Conservation (phyloP, 2,329 filamentous ascomycete genomes). For the Aspergillus hiratsukae region DNA sequence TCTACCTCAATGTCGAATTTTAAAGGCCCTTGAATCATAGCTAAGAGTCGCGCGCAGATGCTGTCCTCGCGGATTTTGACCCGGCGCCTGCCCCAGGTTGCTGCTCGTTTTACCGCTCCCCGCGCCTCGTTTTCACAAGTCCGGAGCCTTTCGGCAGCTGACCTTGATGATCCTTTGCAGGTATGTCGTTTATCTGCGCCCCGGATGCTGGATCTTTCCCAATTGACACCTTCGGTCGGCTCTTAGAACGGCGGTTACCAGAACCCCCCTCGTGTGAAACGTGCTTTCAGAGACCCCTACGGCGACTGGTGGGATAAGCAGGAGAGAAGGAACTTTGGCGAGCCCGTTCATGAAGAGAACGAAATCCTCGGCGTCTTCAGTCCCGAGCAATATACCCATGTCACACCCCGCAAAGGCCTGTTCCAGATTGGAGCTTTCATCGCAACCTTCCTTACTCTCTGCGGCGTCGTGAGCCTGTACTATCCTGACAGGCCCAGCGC, state of each 20-base stretch:
- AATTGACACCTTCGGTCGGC: slow-evolving; percentile 17
- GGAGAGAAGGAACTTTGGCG: slow-evolving; percentile 93
- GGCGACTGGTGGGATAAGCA: slow-evolving; percentile 97
- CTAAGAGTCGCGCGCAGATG: slow-evolving; percentile 34
- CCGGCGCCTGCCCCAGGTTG: slow-evolving; percentile 39
- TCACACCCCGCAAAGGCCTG: slow-evolving; percentile 64
- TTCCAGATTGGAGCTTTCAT: slow-evolving; percentile 67
- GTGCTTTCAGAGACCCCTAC: slow-evolving; percentile 88
- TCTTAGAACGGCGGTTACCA: slow-evolving; percentile 45
- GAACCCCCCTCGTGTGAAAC: slow-evolving; percentile 63
- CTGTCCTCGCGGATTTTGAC: slow-evolving; percentile 42
- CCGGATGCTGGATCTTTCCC: not conserved
- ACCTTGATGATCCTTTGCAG: slow-evolving; percentile 41
- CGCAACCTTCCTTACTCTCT: slow-evolving; percentile 57
- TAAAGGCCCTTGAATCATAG: slow-evolving; percentile 5
- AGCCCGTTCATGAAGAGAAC: slow-evolving; percentile 94
- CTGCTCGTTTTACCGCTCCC: slow-evolving; percentile 34
- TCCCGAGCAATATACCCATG: slow-evolving; percentile 83
- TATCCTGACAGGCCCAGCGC: slow-evolving; percentile 70
- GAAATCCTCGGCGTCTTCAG: slow-evolving; percentile 88
- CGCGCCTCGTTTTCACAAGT: slow-evolving; percentile 42
- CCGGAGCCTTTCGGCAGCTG: slow-evolving; percentile 34
- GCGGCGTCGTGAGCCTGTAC: slow-evolving; percentile 61
- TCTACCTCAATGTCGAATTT: not conserved
- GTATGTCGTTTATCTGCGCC: slow-evolving; percentile 23